Evolutionary conservation across 148 eudicot species (phyloP).

Genomic region (Vaccinium myrtillus): DNA sequence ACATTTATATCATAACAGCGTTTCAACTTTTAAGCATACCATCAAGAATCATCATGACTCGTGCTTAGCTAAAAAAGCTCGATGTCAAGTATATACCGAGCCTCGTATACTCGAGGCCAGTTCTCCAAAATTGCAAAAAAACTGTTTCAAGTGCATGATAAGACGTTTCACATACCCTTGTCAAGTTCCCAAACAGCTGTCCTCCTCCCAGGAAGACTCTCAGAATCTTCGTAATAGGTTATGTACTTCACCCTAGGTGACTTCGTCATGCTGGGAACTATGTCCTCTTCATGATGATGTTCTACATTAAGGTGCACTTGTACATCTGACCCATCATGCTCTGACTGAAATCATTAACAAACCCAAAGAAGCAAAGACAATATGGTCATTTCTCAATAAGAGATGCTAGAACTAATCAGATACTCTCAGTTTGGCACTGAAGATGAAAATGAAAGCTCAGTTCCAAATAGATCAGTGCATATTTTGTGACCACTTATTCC

Average conservation of each 20-base stretch:
- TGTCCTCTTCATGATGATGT: conserved; percentile 62
- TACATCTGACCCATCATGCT: conserved; percentile 93
- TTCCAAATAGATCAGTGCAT: background rate
- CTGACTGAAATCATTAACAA: conserved; percentile 45
- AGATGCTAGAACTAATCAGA: background rate
- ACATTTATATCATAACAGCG: background rate
- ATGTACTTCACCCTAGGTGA: conserved; percentile 81
- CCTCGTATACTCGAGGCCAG: background rate
- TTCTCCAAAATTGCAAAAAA: conserved; percentile 8
- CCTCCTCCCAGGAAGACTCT: conserved; percentile 83
- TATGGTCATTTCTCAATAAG: background rate
- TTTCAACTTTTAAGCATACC: background rate
- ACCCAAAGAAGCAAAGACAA: conserved; percentile 5
- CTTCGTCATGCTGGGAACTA: conserved; percentile 86
- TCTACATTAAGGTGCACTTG: conserved; percentile 76
- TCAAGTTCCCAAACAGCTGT: conserved; percentile 99
- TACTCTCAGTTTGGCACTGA: background rate
- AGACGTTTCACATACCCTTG: conserved; percentile 54
- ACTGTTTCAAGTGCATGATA: background rate
- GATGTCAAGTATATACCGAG: background rate
- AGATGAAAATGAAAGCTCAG: background rate
- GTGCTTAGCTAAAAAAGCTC: background rate
- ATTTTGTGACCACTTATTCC: background rate
- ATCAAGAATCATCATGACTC: conserved; percentile 6
- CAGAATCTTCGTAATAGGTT: conserved; percentile 94